Evolutionary conservation across 2,329 filamentous ascomycete species (phyloP), one percentile per base, ranked within the genome.

Genomic region (Erysiphe pulchra): DNA sequence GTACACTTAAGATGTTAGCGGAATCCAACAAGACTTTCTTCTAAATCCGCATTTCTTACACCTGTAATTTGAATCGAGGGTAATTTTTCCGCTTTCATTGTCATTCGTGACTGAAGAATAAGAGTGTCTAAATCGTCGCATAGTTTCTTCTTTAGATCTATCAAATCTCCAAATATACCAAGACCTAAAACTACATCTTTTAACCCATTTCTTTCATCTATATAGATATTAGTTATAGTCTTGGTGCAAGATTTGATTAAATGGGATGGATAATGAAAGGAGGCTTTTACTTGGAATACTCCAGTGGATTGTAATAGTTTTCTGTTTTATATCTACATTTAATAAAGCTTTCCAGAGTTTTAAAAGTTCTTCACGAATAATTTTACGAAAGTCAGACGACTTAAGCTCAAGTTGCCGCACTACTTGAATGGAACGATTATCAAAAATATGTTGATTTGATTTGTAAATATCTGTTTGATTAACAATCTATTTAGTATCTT

Each of bases 331-430:
- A 54, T 87, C 73, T 16, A 85, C 61, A 1, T 66, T 61, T 12
- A 92, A 63, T 39, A 87, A 63, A 0, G 68, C 64, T 47, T 71
- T 70, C 83, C 85, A 94, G n/a, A 76, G 69, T 46, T 67, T 65
- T 39, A 73, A 70, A 36, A 90, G 69, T 9, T 73, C 71, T 37
- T 78, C 71, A 47, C 75, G 70, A 18, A 90, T 69, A 17, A 71
- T 67, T 2, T 70, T 67, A 50, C 76, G 77, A 47, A 92, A 63
- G 53, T 77, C 73, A 24, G 73, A 73, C 1, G 73, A 69, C 50
- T 77, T 71, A 40, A 73, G 60, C 49, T 76, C 68, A 4, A 93
- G 62, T 20, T 92, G 62, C 46, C 69, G 71, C 56, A 76, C 68
- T 2, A 73, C 70, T 31, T 76, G 68, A 31, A 73, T 74, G 2